Base-by-base conservation (phyloP, 1,284 basidiomycete genomes). In the Cystobasidium pallidum region DNA sequence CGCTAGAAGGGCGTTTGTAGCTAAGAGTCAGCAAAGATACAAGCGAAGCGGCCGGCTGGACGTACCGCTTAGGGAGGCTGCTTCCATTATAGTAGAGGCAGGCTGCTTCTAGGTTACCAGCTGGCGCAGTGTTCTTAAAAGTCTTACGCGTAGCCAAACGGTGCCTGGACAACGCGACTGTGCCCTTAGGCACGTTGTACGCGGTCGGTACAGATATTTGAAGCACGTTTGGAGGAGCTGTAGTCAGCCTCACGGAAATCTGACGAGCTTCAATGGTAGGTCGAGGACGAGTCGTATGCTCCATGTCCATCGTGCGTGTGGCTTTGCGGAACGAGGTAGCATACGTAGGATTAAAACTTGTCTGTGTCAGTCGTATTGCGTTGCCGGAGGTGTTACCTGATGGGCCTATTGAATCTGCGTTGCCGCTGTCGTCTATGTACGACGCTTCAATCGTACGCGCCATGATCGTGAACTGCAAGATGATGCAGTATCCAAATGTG, bases 71-170 rank as follows among this genome's bases (percentile, higher is more conserved):
- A 8, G 68, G 26, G n/a, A 71, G 61, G 17, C 59, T 59, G 21
- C 47, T 63, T 15, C 68, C 68, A 30, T 71, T 71, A 61, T 71
- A 71, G 36, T 59, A 71, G 15, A 71, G 52, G 45, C 68, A 71
- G 17, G 59, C 43, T 19, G 51, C 52, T 1, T 59, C 32, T 13
- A 71, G 11, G 36, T 71, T 49, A 6, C 32, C 26, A 11, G 54
- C 52, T 19, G 67, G 28, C 52, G 26, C 24, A 4, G 34, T 67
- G 15, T 58, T 26, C 17, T 30, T 41, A 30, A 26, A 19, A 26
- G 3, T 58, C 45, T 34, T 32, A 24, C 47, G 43, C 21, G 41
- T 19, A 7, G 21, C 47, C 36, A 17, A 13, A 19, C n/a, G 15
- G 6, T 45, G 34, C 32, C 3, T 28, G 34, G 21, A 41, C 3